Base-by-base conservation (phyloP, 2,329 filamentous ascomycete species). In the Colletotrichum sansevieriae region DNA sequence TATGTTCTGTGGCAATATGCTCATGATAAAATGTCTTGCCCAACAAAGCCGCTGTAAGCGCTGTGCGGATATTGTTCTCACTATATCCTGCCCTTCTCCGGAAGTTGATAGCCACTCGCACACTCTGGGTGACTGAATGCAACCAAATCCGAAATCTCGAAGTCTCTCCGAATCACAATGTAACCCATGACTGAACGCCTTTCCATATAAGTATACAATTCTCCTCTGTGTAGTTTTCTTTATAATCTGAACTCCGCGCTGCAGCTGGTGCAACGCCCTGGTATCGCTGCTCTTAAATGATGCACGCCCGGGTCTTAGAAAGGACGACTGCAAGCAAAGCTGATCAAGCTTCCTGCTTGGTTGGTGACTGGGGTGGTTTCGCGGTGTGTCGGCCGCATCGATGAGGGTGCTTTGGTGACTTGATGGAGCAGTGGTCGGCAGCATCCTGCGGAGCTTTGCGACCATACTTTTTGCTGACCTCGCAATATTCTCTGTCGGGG, bases 401-500 rank as follows among this genome's bases (percentile, higher is more conserved):
- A 65, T 82, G 80, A 29, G 85, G 83, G 72, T 90, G 86, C 73
- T 85, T 85, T 15, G 88, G 88, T 57, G 86, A 89, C 74, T 85
- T 87, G 76, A 87, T 85, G 75, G 85, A 88, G 78, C 88, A 91
- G 64, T 83, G 85, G 25, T 80, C 75, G 74, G 82, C 83, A 7
- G 85, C 83, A 2, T 80, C 82, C 37, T 80, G 78, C 3, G 75
- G 77, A 1, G 88, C 86, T 10, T 77, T 78, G 18, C 79, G 78
- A 43, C 88, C 88, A 72, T 85, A 91, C 75, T 85, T 85, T 74
- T 87, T 82, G 74, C 83, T 85, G 72, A 90, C 85, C 65, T 81
- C 83, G 80, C 88, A 90, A 78, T 90, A 90, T 76, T 91, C 88
- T 69, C 83, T 78, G 20, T 77, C 81, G 44, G 81, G 78, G 63